Conservation (phyloP, 108 stramenopile species). For the Schizochytrium sp. region DNA sequence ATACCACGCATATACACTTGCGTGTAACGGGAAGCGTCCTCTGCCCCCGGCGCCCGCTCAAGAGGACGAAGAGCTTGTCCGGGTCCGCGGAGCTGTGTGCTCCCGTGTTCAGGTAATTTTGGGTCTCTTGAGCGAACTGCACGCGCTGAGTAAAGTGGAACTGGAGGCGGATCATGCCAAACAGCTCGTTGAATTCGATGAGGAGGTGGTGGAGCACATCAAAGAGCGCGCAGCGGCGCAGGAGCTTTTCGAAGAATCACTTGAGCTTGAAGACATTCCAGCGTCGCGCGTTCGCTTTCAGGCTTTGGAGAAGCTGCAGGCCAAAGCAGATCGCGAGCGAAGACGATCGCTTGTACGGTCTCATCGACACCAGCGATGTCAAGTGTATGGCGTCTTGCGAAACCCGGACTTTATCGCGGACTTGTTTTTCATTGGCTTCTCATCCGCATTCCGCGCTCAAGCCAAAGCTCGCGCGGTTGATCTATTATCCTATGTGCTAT, state of each 20-base stretch:
- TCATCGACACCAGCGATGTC: not conserved
- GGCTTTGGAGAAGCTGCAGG: not conserved
- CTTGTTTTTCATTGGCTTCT: not conserved
- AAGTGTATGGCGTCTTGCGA: not conserved
- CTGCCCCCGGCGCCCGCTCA: not conserved
- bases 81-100: not conserved
- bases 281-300: not conserved
- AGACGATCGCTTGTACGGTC: not conserved
- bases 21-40: not conserved
- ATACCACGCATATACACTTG: not conserved
- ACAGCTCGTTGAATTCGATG: not conserved
- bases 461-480: not conserved
- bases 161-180: not conserved
- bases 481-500: not conserved
- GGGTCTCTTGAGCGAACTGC: not conserved
- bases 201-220: not conserved
- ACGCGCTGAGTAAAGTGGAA: not conserved
- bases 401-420: not conserved
- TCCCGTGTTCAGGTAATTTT: not conserved
- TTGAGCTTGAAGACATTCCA: not conserved
- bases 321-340: not conserved
- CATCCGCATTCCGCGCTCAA: not conserved
- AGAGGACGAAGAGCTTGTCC: not conserved
- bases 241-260: not conserved
- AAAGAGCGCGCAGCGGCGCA: not conserved